These are phyloP conservation scores for Neurospora sp. DNA, from an alignment of 495 filamentous ascomycete species.

Conservation along the genomic window DNA sequence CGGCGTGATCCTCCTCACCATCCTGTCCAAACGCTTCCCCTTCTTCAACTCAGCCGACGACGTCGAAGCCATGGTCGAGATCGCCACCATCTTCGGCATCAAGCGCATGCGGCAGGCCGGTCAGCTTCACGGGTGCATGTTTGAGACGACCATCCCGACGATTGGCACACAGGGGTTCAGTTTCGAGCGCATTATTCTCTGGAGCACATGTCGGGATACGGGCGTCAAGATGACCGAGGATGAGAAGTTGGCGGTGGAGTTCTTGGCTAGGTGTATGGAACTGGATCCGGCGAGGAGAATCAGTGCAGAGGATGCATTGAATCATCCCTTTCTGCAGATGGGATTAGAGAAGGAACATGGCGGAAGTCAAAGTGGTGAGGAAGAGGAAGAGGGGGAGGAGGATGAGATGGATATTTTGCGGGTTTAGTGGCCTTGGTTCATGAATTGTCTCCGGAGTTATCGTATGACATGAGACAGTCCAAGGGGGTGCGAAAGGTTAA, in stretches of 20 bases:
- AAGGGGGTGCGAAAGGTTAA: neutral
- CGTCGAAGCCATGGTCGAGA: conserved; percentile 93
- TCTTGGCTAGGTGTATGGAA: conserved; percentile 60
- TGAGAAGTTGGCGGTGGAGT: conserved; percentile 55
- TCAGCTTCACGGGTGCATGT: conserved; percentile 69
- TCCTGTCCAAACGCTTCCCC: conserved; percentile 82
- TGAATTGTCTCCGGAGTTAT: neutral
- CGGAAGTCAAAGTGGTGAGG: conserved; percentile 1
- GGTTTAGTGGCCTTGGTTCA: conserved; percentile 6
- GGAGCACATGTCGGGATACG: conserved; percentile 60
- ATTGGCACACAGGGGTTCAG: conserved; percentile 76
- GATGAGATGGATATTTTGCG: conserved; percentile 42
- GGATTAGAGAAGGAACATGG: conserved; percentile 6
- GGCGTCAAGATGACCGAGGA: conserved; percentile 41
- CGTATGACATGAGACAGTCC: neutral
- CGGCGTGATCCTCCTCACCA: conserved; percentile 85
- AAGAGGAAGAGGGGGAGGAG: conserved; percentile 17
- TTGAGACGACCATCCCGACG: conserved; percentile 85
- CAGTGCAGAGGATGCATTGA: conserved; percentile 58
- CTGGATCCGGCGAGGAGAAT: conserved; percentile 62
- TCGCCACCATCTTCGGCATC: conserved; percentile 88
- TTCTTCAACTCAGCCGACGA: conserved; percentile 98
- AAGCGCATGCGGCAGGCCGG: conserved; percentile 73
- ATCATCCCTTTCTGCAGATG: conserved; percentile 61
- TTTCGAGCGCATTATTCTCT: conserved; percentile 86